phyloP scores from a whole-genome alignment of 1,139 yeast genomes.

The Sugiyamaella sp. region DNA sequence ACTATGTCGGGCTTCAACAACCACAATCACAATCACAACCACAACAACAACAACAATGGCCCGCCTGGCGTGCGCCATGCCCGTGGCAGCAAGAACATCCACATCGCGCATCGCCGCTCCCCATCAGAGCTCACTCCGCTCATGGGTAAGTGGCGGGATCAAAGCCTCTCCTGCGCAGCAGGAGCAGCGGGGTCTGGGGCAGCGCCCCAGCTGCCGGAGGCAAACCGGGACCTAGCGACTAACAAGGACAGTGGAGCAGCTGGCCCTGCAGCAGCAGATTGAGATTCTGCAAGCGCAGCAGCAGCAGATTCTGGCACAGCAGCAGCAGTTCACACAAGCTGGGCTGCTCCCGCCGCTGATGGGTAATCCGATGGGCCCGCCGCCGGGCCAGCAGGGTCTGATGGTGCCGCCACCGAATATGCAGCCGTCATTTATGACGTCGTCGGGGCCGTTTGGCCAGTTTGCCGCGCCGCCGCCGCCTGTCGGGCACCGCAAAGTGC shows the following conservation, averaged over 20 bases:
- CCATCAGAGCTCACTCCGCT: conserved; percentile 93
- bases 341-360: conserved; percentile 30
- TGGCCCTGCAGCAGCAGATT: conserved; percentile 88
- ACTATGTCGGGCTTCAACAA: conserved; percentile 15
- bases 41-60: conserved; percentile 17
- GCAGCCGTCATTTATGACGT: conserved; percentile 33
- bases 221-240: not conserved
- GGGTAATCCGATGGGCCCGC: conserved; percentile 25
- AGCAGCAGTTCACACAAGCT: conserved; percentile 52
- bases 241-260: conserved; percentile 63
- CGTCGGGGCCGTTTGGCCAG: conserved; percentile 35
- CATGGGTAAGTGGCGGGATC: conserved; percentile 58
- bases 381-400: conserved; percentile 26
- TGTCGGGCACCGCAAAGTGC: conserved; percentile 41
- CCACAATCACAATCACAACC: not conserved
- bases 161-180: not conserved
- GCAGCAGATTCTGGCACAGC: conserved; percentile 75
- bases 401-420: conserved; percentile 24
- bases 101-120: conserved; percentile 92
- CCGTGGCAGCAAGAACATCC: conserved; percentile 47
- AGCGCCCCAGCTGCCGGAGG: conserved; percentile 4
- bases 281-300: conserved; percentile 92
- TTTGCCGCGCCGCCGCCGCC: conserved; percentile 31
- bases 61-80: conserved; percentile 17
- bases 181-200: too few relatives aligned